phyloP scores from a whole-genome alignment of 2,329 filamentous ascomycete species.

The Rachicladosporium sp. region DNA sequence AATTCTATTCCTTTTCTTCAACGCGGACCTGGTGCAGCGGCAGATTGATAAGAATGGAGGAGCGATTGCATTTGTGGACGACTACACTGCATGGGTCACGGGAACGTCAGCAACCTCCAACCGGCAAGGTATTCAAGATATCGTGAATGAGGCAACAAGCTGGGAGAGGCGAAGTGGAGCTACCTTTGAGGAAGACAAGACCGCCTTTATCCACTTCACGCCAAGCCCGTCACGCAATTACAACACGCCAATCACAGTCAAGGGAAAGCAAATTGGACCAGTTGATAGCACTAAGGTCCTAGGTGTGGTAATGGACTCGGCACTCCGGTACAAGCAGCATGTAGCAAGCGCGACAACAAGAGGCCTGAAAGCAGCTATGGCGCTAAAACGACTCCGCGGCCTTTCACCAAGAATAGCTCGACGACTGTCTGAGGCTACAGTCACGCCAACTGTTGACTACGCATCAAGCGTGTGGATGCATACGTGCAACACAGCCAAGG shows the following conservation, averaged over 20 bases:
- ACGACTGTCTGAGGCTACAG: conserved; percentile 1
- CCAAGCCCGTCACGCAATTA: not conserved
- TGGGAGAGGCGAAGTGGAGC: conserved; percentile 1
- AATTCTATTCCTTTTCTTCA: conserved; percentile 1
- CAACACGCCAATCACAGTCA: not conserved
- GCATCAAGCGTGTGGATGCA: conserved; percentile 2
- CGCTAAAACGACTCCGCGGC: conserved; percentile 1
- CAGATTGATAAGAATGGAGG: not conserved
- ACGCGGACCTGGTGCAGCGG: not conserved
- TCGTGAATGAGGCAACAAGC: not conserved
- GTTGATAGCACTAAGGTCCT: not conserved
- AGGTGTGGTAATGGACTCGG: not conserved
- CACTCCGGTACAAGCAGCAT: not conserved
- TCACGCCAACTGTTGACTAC: conserved; percentile 1
- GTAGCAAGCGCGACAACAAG: not conserved
- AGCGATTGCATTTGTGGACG: not conserved
- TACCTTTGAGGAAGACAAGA: not conserved
- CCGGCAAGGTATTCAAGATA: no score
- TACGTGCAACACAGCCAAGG: not conserved
- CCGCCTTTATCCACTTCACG: not conserved
- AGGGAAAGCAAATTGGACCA: not conserved
- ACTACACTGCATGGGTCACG: conserved; percentile 2
- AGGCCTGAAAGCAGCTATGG: conserved; percentile 2
- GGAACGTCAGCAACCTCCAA: not conserved
- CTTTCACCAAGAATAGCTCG: conserved; percentile 1